Conservation (phyloP, 2,329 filamentous ascomycete species). For the Aspergillus sp. region DNA sequence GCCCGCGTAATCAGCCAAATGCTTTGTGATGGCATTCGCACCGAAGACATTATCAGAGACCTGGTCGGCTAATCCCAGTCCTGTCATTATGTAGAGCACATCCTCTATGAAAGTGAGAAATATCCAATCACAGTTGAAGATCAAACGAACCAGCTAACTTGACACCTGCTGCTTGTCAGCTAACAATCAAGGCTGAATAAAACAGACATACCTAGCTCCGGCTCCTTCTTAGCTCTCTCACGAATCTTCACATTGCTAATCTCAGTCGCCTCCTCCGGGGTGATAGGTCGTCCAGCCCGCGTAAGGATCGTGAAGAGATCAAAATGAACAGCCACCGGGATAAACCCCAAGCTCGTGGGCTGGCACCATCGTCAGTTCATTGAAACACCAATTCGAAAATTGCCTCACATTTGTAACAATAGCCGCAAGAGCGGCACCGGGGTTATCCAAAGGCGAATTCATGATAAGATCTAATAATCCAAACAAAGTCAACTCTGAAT, state of each 20-base stretch:
- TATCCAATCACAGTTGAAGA: neutral
- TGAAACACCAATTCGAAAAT: neutral
- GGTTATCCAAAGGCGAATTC: neutral
- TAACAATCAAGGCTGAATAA: too few species aligned
- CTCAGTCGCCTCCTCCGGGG: neutral
- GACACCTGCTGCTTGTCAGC: neutral
- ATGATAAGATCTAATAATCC: too few species aligned
- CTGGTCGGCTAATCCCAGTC: slow-evolving; percentile 28
- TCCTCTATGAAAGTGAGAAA: slow-evolving; percentile 22
- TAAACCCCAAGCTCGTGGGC: neutral
- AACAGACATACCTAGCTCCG: neutral
- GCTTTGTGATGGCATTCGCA: slow-evolving; percentile 28
- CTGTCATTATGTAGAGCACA: slow-evolving; percentile 31
- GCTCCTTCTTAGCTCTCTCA: neutral
- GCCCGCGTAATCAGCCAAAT: slow-evolving; percentile 29
- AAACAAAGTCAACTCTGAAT: too few species aligned
- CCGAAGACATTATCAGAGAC: slow-evolving; percentile 24
- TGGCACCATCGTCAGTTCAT: neutral
- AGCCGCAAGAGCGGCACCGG: neutral
- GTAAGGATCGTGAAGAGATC: neutral
- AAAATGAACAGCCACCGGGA: neutral
- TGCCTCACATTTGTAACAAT: neutral
- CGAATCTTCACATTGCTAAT: neutral
- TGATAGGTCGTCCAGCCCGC: neutral
- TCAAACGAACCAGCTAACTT: neutral